A percentile compares a stretch with the other conserved stretches of the same genome.
Evolutionary conservation across 139 green algal species (phyloP).

Genomic region (Chlorella sp.): DNA sequence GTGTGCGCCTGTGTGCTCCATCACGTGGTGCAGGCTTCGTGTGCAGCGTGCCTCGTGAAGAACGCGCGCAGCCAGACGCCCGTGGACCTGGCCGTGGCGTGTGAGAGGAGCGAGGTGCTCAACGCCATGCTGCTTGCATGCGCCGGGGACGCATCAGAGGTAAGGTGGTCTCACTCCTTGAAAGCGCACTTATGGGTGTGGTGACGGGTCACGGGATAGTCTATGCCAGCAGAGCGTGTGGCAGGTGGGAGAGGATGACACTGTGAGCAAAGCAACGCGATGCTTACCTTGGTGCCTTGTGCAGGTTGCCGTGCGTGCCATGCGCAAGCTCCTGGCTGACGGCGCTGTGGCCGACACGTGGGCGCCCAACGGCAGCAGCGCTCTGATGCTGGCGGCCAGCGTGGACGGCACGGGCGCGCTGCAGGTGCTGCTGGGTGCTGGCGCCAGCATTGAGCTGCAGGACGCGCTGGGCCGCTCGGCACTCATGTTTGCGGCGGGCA

Average conservation of each 20-base stretch:
- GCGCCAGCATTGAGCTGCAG: slow-evolving; percentile 67
- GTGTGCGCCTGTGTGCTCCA: no score
- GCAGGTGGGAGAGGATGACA: no score
- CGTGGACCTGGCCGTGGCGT: slow-evolving; percentile 48
- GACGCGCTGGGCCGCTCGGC: slow-evolving; percentile 64
- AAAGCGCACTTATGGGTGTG: no score
- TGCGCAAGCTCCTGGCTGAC: slow-evolving; percentile 43
- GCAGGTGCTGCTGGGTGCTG: slow-evolving; percentile 50
- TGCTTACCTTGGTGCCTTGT: neutral
- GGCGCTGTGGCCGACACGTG: slow-evolving; percentile 74
- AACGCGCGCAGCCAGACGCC: slow-evolving; percentile 45
- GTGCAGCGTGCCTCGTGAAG: slow-evolving; percentile 31
- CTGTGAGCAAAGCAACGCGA: no score
- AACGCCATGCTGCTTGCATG: slow-evolving; percentile 78
- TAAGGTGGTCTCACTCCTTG: no score
- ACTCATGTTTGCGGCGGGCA: slow-evolving; percentile 79
- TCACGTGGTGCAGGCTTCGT: slow-evolving; percentile 27
- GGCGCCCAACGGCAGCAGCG: slow-evolving; percentile 62
- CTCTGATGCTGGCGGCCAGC: slow-evolving; percentile 71
- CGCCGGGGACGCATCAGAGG: slow-evolving; percentile 23
- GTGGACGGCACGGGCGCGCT: slow-evolving; percentile 44
- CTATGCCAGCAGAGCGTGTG: no score
- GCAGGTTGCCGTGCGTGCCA: slow-evolving; percentile 30
- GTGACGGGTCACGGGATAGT: no score
- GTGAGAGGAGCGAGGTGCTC: slow-evolving; percentile 53